These are phyloP conservation scores for Cercospora berteroae DNA, from an alignment of 2,329 filamentous ascomycete genomes.

Conservation along the genomic window DNA sequence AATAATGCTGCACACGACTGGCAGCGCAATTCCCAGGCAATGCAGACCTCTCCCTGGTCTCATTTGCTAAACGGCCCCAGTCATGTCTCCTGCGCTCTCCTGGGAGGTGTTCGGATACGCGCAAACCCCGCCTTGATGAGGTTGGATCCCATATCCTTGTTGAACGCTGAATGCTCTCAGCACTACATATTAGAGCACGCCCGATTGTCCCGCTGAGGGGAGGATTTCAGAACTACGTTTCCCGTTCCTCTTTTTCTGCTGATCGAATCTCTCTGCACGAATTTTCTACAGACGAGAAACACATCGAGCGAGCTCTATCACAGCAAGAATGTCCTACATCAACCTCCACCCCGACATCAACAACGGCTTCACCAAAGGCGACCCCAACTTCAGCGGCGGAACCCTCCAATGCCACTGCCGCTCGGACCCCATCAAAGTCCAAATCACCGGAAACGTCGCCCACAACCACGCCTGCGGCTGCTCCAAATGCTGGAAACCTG, in stretches of 20 bases:
- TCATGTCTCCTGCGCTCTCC: not conserved
- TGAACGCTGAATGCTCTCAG: not conserved
- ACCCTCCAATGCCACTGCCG: slow-evolving; percentile 62
- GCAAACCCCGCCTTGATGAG: not conserved
- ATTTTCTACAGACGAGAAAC: not conserved
- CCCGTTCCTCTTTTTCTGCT: not conserved
- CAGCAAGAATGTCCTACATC: slow-evolving; percentile 13
- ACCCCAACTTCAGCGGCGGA: slow-evolving; percentile 57
- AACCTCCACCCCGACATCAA: slow-evolving; percentile 61
- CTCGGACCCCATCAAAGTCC: slow-evolving; percentile 56
- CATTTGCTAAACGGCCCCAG: not conserved
- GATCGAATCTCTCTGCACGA: not conserved
- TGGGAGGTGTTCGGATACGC: not conserved
- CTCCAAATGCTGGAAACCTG: slow-evolving; percentile 70
- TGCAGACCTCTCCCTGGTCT: not conserved
- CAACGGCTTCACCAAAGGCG: slow-evolving; percentile 59
- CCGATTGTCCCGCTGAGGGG: not conserved
- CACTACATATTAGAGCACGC: not conserved
- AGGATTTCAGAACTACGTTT: not conserved
- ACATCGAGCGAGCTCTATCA: not conserved
- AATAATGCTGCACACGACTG: slow-evolving; percentile 3
- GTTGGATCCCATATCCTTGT: slow-evolving; percentile 1
- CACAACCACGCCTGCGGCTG: slow-evolving; percentile 72
- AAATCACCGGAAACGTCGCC: slow-evolving; percentile 57
- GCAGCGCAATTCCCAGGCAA: slow-evolving; percentile 1